Percentiles rank a stretch among this genome's conserved stretches.
Evolutionary conservation across 805 yeast species (phyloP).

Genomic region (Jamesozyma lodderae): DNA sequence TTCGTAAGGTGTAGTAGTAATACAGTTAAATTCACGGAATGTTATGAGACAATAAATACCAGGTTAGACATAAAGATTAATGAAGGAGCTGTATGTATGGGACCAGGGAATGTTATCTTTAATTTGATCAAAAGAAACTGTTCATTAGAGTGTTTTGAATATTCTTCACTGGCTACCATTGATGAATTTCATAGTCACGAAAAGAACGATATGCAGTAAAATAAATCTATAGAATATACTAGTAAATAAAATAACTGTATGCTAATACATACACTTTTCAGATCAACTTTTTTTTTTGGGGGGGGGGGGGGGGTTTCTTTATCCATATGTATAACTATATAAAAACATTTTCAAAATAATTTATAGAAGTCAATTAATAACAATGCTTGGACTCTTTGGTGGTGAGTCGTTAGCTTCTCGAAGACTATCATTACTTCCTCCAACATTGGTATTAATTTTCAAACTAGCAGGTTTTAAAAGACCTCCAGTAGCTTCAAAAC

Average conservation of each 20-base stretch:
- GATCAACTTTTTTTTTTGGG: too few species aligned
- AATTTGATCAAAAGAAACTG: slow-evolving; percentile 25
- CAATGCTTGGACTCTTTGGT: slow-evolving; percentile 16
- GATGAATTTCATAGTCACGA: slow-evolving; percentile 14
- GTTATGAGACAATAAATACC: slow-evolving; percentile 24
- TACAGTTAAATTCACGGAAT: slow-evolving; percentile 28
- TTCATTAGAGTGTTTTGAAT: slow-evolving; percentile 16
- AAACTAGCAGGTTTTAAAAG: slow-evolving; percentile 2
- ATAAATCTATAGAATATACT: too few species aligned
- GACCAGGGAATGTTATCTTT: slow-evolving; percentile 28
- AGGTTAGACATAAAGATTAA: slow-evolving; percentile 3
- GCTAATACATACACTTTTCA: too few species aligned
- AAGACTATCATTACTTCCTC: neutral
- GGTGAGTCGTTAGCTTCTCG: slow-evolving; percentile 1
- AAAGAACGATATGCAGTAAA: too few species aligned
- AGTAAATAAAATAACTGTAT: too few species aligned
- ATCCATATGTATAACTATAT: neutral
- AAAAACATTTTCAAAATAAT: neutral
- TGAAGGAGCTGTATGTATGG: slow-evolving; percentile 20
- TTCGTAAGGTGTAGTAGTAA: slow-evolving; percentile 28
- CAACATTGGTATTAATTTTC: neutral
- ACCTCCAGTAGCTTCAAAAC: neutral
- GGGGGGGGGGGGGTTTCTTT: too few species aligned
- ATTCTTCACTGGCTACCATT: slow-evolving; percentile 21
- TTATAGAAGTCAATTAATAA: slow-evolving; percentile 6